Percentiles rank a stretch among this genome's conserved stretches.
Conservation (phyloP, 306 rosid species). For the Fragaria iinumae region DNA sequence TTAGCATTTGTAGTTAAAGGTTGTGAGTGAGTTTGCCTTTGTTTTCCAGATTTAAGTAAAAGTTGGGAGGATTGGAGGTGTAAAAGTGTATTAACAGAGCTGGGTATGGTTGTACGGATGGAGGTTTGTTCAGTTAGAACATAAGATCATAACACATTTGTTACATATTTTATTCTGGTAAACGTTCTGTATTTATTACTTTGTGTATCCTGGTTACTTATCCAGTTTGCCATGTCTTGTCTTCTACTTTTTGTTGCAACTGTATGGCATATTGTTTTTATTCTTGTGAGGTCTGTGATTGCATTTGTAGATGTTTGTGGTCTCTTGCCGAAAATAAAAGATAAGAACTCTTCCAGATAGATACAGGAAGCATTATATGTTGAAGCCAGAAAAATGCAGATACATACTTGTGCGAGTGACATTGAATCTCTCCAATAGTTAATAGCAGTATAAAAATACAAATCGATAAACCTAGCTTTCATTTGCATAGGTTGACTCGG, state of each 20-base stretch:
- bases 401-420: neutral
- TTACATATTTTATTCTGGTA: neutral
- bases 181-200: neutral
- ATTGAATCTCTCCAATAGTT: neutral
- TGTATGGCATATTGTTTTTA: neutral
- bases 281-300: neutral
- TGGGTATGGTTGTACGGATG: neutral
- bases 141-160: neutral
- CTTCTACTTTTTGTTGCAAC: neutral
- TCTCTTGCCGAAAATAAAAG: neutral
- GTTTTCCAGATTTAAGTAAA: neutral
- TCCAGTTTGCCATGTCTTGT: neutral
- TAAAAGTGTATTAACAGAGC: neutral
- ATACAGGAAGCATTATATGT: neutral
- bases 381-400: neutral
- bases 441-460: too few species aligned
- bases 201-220: neutral
- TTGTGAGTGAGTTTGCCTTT: slow-evolving; percentile 15
- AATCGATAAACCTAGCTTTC: neutral
- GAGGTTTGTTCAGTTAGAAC: slow-evolving; percentile 6
- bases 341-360: neutral
- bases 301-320: neutral
- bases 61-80: slow-evolving; percentile 5
- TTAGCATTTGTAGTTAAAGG: slow-evolving; percentile 11
- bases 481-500: neutral